A percentile compares a stretch with the other conserved stretches of the same genome.
phyloP scores from a whole-genome alignment of 1,139 yeast genomes.

The Chernovozyma sophiae-reginae region DNA sequence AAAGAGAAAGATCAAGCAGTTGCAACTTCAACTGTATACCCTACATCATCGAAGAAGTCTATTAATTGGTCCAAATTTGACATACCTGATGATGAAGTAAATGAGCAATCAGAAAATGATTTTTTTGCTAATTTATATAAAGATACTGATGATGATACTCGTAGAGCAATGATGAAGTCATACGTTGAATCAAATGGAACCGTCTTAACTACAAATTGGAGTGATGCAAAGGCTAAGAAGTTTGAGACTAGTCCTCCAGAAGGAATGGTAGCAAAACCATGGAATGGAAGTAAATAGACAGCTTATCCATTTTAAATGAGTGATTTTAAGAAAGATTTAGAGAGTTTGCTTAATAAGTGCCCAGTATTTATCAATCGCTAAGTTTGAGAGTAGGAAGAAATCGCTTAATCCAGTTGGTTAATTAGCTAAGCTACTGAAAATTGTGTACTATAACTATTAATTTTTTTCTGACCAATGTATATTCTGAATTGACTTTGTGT shows the following conservation, averaged over 20 bases:
- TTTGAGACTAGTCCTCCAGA: constrained; percentile 80
- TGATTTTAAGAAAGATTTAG: too few species aligned
- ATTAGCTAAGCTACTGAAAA: too few species aligned
- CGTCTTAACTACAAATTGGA: constrained; percentile 90
- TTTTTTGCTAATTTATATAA: constrained; percentile 75
- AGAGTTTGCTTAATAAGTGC: too few species aligned
- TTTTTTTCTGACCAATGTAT: too few species aligned
- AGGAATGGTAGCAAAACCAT: constrained; percentile 50
- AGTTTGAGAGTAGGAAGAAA: too few species aligned
- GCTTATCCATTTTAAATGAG: too few species aligned
- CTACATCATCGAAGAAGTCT: constrained; percentile 56
- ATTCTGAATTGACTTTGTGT: too few species aligned
- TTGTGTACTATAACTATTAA: too few species aligned
- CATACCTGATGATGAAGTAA: constrained; percentile 44
- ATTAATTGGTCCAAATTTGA: constrained; percentile 74
- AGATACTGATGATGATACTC: constrained; percentile 83
- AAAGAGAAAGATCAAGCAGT: constrained; percentile 8
- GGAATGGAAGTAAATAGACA: constrained; percentile 20
- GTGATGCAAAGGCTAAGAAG: constrained; percentile 65
- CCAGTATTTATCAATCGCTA: too few species aligned
- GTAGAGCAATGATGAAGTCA: constrained; percentile 96
- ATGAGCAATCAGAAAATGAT: constrained; percentile 51
- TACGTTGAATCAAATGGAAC: constrained; percentile 94
- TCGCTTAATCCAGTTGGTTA: too few species aligned
- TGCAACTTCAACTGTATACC: constrained; percentile 38